Base-by-base conservation (phyloP, 805 yeast genomes). In the Saccharomycopsis synnaedendra region DNA sequence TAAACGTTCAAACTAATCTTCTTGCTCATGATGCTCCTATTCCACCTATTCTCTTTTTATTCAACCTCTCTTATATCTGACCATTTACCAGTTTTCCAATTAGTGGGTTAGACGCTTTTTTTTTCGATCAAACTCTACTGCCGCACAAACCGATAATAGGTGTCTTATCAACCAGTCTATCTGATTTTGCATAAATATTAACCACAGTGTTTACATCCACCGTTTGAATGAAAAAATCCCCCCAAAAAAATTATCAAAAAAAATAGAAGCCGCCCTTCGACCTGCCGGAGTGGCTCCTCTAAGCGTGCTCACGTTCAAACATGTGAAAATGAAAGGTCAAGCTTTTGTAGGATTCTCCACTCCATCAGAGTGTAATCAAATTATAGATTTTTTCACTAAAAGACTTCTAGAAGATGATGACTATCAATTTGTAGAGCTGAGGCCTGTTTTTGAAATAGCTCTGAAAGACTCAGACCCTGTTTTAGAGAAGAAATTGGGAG, bases 301-400 rank as follows among this genome's bases (percentile, higher is more conserved):
- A 3, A 73, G 71, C 32, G 63, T 85, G 8, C 66, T 74, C 2
- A 76, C 85, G 1, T 78, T 76, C 49, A 73, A 72, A 50, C 80
- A 77, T 54, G 56, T 85, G n/a, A 72, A 69, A 52, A 70, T 82
- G 73, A 72, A 81, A 48, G 96, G 96, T 2, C 95, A 86, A 61
- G 95, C 95, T 1, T 86, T 85, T 60, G 70, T 86, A 4, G 75
- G 85, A 0, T 76, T 79, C 45, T 68, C 64, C 3, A 57, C 60
- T 19, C 56, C 57, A 1, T 65, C 66, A 3, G 56, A 58, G 30
- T 51, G 54, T 27, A 29, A 30, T 11, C 11, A 32, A 9, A 39
- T 46, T 33, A 29, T 38, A 27, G 37, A 47, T 4, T 28, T 35
- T 31, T 43, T 47, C 32, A 32, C 39, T 83, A 82, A 0, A 57